Evolutionary conservation across 2,329 filamentous ascomycete genomes (phyloP), one percentile per base, ranked within the genome.

Genomic region (Claviceps citrina): DNA sequence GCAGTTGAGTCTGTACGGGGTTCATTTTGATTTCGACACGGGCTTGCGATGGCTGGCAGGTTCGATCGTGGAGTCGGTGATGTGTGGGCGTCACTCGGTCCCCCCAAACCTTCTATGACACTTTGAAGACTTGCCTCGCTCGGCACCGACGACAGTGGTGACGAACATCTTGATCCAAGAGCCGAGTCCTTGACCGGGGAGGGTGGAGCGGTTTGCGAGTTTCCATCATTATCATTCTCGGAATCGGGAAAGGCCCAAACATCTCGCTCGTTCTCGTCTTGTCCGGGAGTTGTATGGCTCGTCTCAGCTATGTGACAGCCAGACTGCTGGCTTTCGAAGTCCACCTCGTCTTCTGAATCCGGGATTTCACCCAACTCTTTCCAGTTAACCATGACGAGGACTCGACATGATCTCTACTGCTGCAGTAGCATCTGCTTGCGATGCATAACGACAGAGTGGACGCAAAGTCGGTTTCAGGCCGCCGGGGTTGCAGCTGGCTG

Each of bases 291-390:
- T n/a, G 19, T n/a, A 15, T 37, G 31, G 24, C 20, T 12, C n/a
- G 30, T 30, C 20, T 31, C 36, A 18, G 5, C 16, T 10, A 6
- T 12, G 5, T 35, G 40, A 13, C 28, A 6, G 8, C 12, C 25
- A 24, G 10, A n/a, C 38, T 55, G 48, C 42, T 62, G 54, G 43
- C 53, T 60, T 42, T 67, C 64, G 44, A 62, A 63, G 40, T 51
- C 61, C 46, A 56, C 58, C 36, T 68, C 66, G 42, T 68, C 66
- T 49, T 70, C 66, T 45, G 66, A 70, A 53, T 69, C 66, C 42
- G 67, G 66, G 47, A 70, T 60, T 51, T 67, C 65, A 50, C 66
- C 67, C 53, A 65, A 52, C 49, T 66, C 63, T 60, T 62, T 68
- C 66, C 66, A 70, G 47, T 61, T 62, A 42, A 53, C 56, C 66